Base-by-base conservation (phyloP, 192 early-diverging fungal species). In the Dissophora ornata region DNA sequence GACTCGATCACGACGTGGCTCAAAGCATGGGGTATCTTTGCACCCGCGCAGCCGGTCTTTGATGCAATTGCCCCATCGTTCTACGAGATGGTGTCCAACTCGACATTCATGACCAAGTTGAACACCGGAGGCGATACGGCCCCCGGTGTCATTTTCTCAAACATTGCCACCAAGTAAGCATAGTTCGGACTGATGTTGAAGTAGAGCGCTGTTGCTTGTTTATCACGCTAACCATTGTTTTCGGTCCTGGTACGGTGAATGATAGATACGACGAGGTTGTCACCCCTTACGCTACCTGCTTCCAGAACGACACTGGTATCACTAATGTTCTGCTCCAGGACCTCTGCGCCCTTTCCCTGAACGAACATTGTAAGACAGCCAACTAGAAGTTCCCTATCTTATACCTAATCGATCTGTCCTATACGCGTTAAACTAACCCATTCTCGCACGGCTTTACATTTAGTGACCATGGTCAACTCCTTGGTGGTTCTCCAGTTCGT, bases 381-480 rank as follows among this genome's bases (percentile, higher is more conserved):
- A 15, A 13, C 38, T 38, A 12, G 8, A n/a, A 29, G 8, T 34
- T 40, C 38, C 11, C 33, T 10, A 25, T 22, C 21, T 16, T 22
- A 24, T 42, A n/a, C n/a, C n/a, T n/a, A n/a, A n/a, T n/a, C n/a
- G n/a, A n/a, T n/a, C n/a, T n/a, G n/a, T n/a, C n/a, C n/a, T n/a
- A n/a, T n/a, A n/a, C n/a, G n/a, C n/a, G n/a, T n/a, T n/a, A n/a
- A n/a, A n/a, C n/a, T n/a, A n/a, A n/a, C n/a, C n/a, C n/a, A n/a
- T n/a, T n/a, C n/a, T n/a, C n/a, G n/a, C n/a, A n/a, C n/a, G n/a
- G n/a, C n/a, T 15, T 51, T 4, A 25, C n/a, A 26, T 16, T 56
- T 54, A 69, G 67, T 69, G n/a, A 60, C 57, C 28, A 69, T 69
- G 57, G 48, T 69, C 50, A 54, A 69, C 40, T 54, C 67, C 28